Conservation (phyloP, 345 rosid species). For the Linum lewisii region DNA sequence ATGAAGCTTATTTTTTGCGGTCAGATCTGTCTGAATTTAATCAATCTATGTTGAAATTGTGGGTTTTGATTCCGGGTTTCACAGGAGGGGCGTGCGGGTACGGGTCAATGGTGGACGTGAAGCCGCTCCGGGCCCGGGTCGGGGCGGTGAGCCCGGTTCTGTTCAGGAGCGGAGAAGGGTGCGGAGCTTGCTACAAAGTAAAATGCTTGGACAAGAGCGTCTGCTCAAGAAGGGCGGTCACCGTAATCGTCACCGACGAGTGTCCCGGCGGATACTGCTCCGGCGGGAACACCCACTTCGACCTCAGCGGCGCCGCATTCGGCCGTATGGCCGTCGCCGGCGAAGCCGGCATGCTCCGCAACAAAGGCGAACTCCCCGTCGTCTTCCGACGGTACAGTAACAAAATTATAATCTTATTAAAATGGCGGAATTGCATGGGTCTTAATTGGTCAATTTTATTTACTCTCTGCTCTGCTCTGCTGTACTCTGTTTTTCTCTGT, state of each 20-base stretch:
- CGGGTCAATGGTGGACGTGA: slow-evolving; percentile 78
- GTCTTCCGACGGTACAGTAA: slow-evolving; percentile 50
- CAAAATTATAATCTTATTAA: too few species aligned
- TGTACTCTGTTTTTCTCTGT: neutral
- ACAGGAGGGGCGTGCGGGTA: slow-evolving; percentile 98
- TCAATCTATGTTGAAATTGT: neutral
- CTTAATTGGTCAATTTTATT: neutral
- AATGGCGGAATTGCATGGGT: too few species aligned
- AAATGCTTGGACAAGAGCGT: slow-evolving; percentile 61
- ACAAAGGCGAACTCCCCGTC: slow-evolving; percentile 69
- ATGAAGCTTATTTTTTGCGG: too few species aligned
- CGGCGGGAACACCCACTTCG: slow-evolving; percentile 63
- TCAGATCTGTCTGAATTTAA: neutral
- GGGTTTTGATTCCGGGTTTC: neutral
- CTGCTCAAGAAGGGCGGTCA: slow-evolving; percentile 76
- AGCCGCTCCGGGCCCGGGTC: slow-evolving; percentile 72
- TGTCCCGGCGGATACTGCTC: slow-evolving; percentile 68
- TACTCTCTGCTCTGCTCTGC: neutral
- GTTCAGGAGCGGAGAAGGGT: slow-evolving; percentile 82
- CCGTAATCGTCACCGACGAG: slow-evolving; percentile 87
- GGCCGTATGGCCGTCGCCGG: slow-evolving; percentile 83
- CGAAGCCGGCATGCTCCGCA: slow-evolving; percentile 42
- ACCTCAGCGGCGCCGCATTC: slow-evolving; percentile 94
- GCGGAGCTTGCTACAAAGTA: slow-evolving; percentile 90
- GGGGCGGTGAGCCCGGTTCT: slow-evolving; percentile 85